Base-by-base conservation (phyloP, 2,329 filamentous ascomycete species). In the Epichloe sibirici region DNA sequence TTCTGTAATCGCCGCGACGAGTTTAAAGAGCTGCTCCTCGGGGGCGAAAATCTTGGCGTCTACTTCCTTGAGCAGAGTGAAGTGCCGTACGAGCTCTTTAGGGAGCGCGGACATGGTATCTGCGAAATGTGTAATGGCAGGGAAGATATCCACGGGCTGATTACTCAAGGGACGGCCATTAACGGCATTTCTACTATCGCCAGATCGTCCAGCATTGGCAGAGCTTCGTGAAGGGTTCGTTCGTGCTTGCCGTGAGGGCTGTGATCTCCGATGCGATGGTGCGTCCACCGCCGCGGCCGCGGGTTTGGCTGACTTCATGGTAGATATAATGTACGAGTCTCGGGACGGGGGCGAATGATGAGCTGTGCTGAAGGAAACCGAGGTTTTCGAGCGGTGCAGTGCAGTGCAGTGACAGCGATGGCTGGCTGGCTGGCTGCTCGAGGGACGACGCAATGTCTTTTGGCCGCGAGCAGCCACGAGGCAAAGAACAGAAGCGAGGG, bases 41-140 rank as follows among this genome's bases (percentile, higher is more conserved):
- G 93, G 86, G 28, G 83, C 83, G 69, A 90, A 93, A 58, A 95
- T 87, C 72, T 98, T 98, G 57, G 91, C 91, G 72, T 98, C 93
- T 47, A 97, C 93, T 71, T 98, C 93, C 68, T 96, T 96, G 60
- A 98, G 77, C 53, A 97, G 79, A 37, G 91, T 96, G 62, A 95
- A 95, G 69, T 98, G 91, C 65, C 90, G 85, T 61, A 95, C 89
- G 49, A 96, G 88, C 71, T 98, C 93, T 67, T 90, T 90, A 4
- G 93, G 93, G 28, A 98, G 80, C 40, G 91, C 90, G 49, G 89
- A 85, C 65, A 97, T 89, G 57, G 90, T 85, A 68, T 97, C 90
- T 57, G 91, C 88, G 66, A 98, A 97, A 70, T 83, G 79, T 11
- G 78, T 83, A 57, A 84, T 77, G 51, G 77, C 82, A 45, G 81